Conservation (phyloP, 768 basidiomycete species). For the Boletus edulis region DNA sequence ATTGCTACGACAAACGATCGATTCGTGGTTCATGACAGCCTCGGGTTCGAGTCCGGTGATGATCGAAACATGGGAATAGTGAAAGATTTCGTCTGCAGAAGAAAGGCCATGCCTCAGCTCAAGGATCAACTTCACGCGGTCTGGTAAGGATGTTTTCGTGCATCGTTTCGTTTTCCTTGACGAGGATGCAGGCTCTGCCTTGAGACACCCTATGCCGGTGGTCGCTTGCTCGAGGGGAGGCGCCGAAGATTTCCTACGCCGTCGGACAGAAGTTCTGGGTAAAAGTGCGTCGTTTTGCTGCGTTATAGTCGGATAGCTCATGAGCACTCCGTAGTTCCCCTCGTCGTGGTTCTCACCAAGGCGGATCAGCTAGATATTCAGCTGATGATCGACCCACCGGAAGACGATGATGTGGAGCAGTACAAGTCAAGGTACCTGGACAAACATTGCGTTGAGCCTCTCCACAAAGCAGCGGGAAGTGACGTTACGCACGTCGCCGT, state of each 20-base stretch:
- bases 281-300: neutral
- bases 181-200: slow-evolving; percentile 11
- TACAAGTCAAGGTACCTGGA: neutral
- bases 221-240: slow-evolving; percentile 15
- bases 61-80: neutral
- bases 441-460: neutral
- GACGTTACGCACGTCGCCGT: neutral
- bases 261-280: slow-evolving; percentile 4
- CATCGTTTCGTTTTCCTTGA: neutral
- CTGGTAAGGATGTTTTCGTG: neutral
- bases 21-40: too few relatives aligned
- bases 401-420: neutral
- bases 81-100: neutral
- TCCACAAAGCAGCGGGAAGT: neutral
- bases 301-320: neutral
- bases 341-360: slow-evolving; percentile 18
- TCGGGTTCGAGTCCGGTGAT: too few relatives aligned
- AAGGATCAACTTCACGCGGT: slow-evolving; percentile 12
- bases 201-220: slow-evolving; percentile 13
- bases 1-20: too few relatives aligned
- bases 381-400: slow-evolving; percentile 1
- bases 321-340: neutral
- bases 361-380: slow-evolving; percentile 4
- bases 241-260: slow-evolving; percentile 5
- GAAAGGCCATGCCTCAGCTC: neutral